These are phyloP conservation scores for Santalum album DNA, from an alignment of 164 flowering plant genomes.

Conservation along the genomic window DNA sequence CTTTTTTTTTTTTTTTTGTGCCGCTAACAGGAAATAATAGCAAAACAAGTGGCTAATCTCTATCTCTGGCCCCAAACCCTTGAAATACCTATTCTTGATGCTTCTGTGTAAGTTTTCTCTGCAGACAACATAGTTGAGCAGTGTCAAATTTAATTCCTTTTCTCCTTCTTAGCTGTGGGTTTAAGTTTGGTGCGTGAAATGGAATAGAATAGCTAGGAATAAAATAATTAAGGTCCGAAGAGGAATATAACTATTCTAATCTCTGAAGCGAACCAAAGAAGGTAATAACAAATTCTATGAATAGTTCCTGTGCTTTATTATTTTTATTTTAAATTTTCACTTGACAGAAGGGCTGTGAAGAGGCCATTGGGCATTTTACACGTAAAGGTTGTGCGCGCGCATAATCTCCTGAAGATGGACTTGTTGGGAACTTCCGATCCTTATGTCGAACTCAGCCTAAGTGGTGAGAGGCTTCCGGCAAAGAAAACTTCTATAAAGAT, in stretches of 20 bases:
- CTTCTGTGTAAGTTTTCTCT: constrained; percentile 44
- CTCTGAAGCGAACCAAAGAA: too few relatives aligned
- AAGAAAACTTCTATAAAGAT: constrained; percentile 54
- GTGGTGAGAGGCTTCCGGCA: constrained; percentile 44
- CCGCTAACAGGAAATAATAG: constrained; percentile 51
- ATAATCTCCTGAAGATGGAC: constrained; percentile 56
- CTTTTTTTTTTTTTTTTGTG: neutral
- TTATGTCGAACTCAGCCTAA: constrained; percentile 55
- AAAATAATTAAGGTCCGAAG: too few relatives aligned
- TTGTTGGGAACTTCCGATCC: constrained; percentile 67
- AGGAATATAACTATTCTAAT: too few relatives aligned
- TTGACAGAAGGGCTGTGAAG: constrained; percentile 31
- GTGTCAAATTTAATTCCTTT: too few relatives aligned
- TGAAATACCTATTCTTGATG: constrained; percentile 74
- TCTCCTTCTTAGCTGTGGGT: too few relatives aligned
- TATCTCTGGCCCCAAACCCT: constrained; percentile 80
- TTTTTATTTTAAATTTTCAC: too few relatives aligned
- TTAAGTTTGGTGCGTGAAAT: too few relatives aligned
- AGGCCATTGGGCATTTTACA: constrained; percentile 72
- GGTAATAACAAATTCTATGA: too few relatives aligned
- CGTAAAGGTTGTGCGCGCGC: constrained; percentile 55
- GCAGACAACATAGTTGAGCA: neutral
- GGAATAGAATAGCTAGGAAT: too few relatives aligned
- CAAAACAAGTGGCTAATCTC: constrained; percentile 55
- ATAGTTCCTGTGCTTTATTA: too few relatives aligned